Evolutionary conservation across 106 monocot genomes (phyloP).

Genomic region (Gastrodia elata): DNA sequence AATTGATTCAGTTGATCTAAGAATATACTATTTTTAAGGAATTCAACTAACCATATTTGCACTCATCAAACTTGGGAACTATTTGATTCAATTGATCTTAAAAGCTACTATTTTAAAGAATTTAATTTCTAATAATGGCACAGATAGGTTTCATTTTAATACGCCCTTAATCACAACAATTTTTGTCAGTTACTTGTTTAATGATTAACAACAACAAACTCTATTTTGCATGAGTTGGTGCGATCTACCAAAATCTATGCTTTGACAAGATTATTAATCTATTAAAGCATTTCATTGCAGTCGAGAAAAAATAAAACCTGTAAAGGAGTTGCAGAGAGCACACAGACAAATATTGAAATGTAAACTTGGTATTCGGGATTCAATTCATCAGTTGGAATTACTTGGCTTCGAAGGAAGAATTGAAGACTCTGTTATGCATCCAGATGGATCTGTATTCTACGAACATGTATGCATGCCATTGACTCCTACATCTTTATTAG

Average conservation of each 20-base stretch:
- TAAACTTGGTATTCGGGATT: constrained; percentile 78
- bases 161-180: not conserved
- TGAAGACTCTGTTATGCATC: constrained; percentile 32
- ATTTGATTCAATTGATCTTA: not conserved
- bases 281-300: constrained; percentile 23
- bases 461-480: constrained; percentile 45
- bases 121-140: not conserved
- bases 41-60: too few relatives aligned
- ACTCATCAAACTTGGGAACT: not conserved
- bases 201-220: not conserved
- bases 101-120: not conserved
- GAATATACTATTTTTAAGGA: too few relatives aligned
- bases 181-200: not conserved
- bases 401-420: constrained; percentile 54
- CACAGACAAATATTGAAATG: constrained; percentile 64
- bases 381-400: constrained; percentile 54
- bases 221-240: not conserved
- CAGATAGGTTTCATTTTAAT: constrained; percentile 2
- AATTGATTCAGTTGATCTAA: too few relatives aligned
- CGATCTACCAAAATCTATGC: not conserved
- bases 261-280: constrained; percentile 2
- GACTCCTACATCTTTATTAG: not conserved
- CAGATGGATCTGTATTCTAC: constrained; percentile 59
- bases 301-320: constrained; percentile 78
- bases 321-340: constrained; percentile 80